Conservation (phyloP, 495 filamentous ascomycete species). For the Daldinia bambusicola region DNA sequence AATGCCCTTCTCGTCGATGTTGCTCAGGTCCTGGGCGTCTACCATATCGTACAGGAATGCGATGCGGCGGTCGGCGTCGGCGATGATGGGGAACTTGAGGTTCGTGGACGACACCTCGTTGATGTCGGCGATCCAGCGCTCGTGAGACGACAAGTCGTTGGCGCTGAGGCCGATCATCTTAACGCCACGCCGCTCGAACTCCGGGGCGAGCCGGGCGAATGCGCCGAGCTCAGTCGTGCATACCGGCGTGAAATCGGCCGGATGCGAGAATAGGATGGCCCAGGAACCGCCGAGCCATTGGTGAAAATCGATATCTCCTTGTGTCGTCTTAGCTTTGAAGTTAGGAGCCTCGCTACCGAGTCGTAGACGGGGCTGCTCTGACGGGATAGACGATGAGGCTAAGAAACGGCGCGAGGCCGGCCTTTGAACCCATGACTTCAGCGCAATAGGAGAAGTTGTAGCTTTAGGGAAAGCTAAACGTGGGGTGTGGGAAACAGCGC, state of each 20-base stretch:
- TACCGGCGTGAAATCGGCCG: conserved; percentile 91
- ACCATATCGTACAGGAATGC: conserved; percentile 96
- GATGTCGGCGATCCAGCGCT: conserved; percentile 92
- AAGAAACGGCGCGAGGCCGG: conserved; percentile 14
- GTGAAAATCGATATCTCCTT: conserved; percentile 94
- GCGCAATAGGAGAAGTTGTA: neutral
- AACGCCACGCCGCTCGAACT: conserved; percentile 91
- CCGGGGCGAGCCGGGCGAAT: conserved; percentile 93
- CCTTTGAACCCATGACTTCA: neutral
- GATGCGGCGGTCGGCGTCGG: conserved; percentile 91
- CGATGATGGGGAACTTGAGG: conserved; percentile 93
- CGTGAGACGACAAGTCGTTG: conserved; percentile 72
- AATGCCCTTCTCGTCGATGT: conserved; percentile 93
- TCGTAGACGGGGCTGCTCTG: conserved; percentile 67
- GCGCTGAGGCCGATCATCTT: conserved; percentile 95
- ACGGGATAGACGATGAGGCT: conserved; percentile 10
- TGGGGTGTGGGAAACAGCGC: conserved; percentile 19
- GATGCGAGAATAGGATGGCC: conserved; percentile 97
- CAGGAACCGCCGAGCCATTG: conserved; percentile 93
- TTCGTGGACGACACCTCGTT: conserved; percentile 84
- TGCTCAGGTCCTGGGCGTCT: conserved; percentile 75
- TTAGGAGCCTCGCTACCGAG: conserved; percentile 90
- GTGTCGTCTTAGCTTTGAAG: conserved; percentile 92
- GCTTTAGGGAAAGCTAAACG: conserved; percentile 32
- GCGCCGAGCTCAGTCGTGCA: conserved; percentile 99